phyloP scores from a whole-genome alignment of 78 protist species.

The Anaeramoeba flamelloides region DNA sequence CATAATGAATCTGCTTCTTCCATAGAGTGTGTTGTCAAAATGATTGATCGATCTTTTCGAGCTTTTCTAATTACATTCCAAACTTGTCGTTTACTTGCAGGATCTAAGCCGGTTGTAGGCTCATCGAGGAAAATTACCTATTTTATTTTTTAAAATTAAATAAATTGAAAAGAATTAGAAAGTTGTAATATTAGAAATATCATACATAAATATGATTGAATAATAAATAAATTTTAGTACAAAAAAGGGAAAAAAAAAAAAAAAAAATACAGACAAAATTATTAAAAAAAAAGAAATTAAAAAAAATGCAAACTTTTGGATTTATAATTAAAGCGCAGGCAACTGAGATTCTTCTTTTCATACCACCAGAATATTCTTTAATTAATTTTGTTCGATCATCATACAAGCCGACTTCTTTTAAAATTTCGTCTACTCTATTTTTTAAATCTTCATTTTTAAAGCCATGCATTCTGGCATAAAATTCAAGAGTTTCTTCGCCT shows the following conservation, averaged over 20 bases:
- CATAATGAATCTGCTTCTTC: neutral
- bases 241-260: too few relatives aligned
- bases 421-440: neutral
- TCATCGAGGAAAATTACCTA: too few relatives aligned
- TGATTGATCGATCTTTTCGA: neutral
- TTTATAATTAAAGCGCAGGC: neutral
- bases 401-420: neutral
- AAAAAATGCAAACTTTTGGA: neutral
- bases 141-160: too few relatives aligned
- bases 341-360: neutral
- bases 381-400: too few relatives aligned
- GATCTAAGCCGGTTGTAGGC: neutral
- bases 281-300: too few relatives aligned
- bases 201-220: too few relatives aligned
- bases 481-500: neutral
- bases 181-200: too few relatives aligned
- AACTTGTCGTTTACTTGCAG: neutral
- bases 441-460: neutral
- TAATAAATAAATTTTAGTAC: too few relatives aligned
- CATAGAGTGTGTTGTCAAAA: neutral
- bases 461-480: neutral
- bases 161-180: too few relatives aligned
- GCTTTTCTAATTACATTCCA: neutral
- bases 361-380: conserved; percentile 2
- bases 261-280: too few relatives aligned